phyloP scores from a whole-genome alignment of 305 asterid genomes.

The Ajuga reptans region DNA sequence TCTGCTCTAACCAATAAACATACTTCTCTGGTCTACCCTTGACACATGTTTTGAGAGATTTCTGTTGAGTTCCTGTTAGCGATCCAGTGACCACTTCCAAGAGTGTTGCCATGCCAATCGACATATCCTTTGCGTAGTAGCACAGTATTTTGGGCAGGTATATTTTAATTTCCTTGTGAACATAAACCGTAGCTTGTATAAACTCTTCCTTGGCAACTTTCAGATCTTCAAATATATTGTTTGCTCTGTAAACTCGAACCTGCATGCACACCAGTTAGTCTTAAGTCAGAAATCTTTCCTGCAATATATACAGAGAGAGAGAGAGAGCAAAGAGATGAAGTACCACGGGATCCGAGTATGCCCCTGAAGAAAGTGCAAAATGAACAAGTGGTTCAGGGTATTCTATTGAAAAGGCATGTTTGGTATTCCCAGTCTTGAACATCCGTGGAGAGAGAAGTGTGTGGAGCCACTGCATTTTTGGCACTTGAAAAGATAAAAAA shows the following conservation, averaged over 20 bases:
- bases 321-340: background rate
- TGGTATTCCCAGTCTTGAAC: conserved; percentile 40
- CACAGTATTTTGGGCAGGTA: conserved; percentile 55
- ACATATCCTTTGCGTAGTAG: conserved; percentile 70
- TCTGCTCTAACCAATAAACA: conserved; percentile 59
- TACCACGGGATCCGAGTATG: conserved; percentile 76
- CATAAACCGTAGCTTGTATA: conserved; percentile 46
- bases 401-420: conserved; percentile 62
- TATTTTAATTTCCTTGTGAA: conserved; percentile 53
- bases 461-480: conserved; percentile 66
- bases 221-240: conserved; percentile 51
- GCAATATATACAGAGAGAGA: background rate
- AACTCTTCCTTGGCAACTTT: conserved; percentile 70
- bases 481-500: too few relatives aligned
- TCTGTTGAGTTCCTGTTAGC: conserved; percentile 48
- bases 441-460: conserved; percentile 65
- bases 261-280: conserved; percentile 32
- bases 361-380: conserved; percentile 76
- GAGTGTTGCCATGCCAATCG: conserved; percentile 42
- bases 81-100: conserved; percentile 45
- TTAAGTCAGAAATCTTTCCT: background rate
- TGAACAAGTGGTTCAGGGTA: conserved; percentile 81
- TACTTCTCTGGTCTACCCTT: conserved; percentile 53
- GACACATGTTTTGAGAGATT: conserved; percentile 35
- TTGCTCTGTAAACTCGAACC: conserved; percentile 62